A percentile compares a stretch with the other conserved stretches of the same genome.
Evolutionary conservation across 1,139 yeast genomes (phyloP).

Genomic region (Debaryomyces sp.): DNA sequence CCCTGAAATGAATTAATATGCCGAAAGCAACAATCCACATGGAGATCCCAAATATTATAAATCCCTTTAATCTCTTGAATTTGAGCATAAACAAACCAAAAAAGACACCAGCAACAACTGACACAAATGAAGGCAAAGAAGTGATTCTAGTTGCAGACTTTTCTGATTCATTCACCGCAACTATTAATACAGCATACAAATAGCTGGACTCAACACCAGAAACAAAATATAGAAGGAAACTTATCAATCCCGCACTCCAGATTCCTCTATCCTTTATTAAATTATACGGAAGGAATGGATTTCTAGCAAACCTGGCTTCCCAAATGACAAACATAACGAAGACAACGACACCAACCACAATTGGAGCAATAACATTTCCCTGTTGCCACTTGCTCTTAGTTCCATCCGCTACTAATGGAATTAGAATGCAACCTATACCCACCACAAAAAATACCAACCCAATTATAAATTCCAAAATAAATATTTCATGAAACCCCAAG

Average conservation of each 20-base stretch:
- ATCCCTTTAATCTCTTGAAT: slow-evolving; percentile 58
- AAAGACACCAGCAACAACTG: slow-evolving; percentile 62
- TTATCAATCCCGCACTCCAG: no score
- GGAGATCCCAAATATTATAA: slow-evolving; percentile 58
- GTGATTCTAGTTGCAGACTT: slow-evolving; percentile 69
- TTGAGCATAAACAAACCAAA: slow-evolving; percentile 57
- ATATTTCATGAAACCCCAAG: slow-evolving; percentile 14
- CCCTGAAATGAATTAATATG: slow-evolving; percentile 58
- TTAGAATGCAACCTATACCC: slow-evolving; percentile 60
- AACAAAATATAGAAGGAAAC: slow-evolving; percentile 55
- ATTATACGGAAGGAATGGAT: no score
- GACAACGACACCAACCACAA: slow-evolving; percentile 61
- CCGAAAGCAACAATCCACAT: slow-evolving; percentile 64
- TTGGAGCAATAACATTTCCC: slow-evolving; percentile 59
- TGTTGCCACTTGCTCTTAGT: slow-evolving; percentile 49
- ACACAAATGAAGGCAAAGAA: slow-evolving; percentile 63
- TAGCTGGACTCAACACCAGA: slow-evolving; percentile 72
- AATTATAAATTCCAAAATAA: slow-evolving; percentile 50
- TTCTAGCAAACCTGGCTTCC: slow-evolving; percentile 59
- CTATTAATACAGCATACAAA: slow-evolving; percentile 64
- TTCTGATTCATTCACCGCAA: slow-evolving; percentile 60
- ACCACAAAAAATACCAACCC: slow-evolving; percentile 54
- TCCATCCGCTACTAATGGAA: slow-evolving; percentile 60
- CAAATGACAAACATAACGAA: slow-evolving; percentile 40
- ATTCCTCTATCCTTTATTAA: no score